Evolutionary conservation across 345 rosid species (phyloP).

Genomic region (Sisymbrium irio): DNA sequence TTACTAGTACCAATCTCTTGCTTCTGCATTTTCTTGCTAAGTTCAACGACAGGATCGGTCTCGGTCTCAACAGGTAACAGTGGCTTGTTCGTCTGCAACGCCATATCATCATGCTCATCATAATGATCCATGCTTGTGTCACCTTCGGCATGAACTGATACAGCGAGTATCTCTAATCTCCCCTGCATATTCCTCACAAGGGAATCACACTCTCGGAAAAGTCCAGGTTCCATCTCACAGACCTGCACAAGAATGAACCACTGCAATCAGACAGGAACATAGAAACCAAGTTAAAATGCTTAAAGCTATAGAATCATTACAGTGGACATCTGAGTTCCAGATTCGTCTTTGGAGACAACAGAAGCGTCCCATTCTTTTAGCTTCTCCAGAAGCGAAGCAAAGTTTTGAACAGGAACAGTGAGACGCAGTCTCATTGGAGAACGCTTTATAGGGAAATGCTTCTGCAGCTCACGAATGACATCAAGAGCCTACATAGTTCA

Average conservation of each 20-base stretch:
- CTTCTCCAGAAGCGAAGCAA: conserved; percentile 55
- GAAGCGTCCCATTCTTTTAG: conserved; percentile 58
- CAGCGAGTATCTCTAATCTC: conserved; percentile 82
- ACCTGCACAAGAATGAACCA: conserved; percentile 43
- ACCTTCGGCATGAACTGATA: conserved; percentile 86
- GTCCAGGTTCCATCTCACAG: conserved; percentile 82
- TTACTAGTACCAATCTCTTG: conserved; percentile 48
- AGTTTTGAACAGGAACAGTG: conserved; percentile 44
- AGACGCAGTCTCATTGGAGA: conserved; percentile 90
- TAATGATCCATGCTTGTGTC: conserved; percentile 77
- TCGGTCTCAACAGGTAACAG: conserved; percentile 37
- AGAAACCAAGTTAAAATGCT: not conserved
- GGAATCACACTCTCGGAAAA: conserved; percentile 76
- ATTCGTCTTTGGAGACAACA: conserved; percentile 73
- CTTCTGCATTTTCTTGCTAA: conserved; percentile 54
- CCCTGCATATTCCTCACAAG: conserved; percentile 79
- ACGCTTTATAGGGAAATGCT: conserved; percentile 86
- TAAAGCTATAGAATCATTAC: conserved; percentile 49
- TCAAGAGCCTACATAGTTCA: conserved; percentile 66
- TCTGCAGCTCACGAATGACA: conserved; percentile 89
- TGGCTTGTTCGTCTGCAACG: conserved; percentile 31
- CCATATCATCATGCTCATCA: conserved; percentile 62
- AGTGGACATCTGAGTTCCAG: conserved; percentile 59
- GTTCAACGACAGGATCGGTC: conserved; percentile 35
- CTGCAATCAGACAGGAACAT: not conserved